Conservation (phyloP, 345 rosid species). For the Sonneratia caseolaris region DNA sequence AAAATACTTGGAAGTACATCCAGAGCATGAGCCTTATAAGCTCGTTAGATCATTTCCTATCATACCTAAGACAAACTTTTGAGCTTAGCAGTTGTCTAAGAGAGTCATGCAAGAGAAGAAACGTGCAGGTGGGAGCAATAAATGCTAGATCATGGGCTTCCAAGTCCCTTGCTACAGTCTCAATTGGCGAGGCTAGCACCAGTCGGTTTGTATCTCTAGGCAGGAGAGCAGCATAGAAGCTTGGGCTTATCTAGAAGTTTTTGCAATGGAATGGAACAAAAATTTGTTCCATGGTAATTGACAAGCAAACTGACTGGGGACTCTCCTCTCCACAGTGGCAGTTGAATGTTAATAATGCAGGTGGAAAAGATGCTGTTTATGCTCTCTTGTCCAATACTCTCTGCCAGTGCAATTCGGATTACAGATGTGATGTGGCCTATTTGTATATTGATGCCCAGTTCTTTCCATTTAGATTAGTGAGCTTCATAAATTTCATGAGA, state of each 20-base stretch:
- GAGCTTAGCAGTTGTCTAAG: conserved; percentile 44
- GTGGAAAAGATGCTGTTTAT: not conserved
- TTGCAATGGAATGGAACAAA: not conserved
- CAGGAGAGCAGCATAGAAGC: conserved; percentile 19
- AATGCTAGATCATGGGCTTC: conserved; percentile 91
- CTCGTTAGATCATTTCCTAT: conserved; percentile 52
- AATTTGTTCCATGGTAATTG: not conserved
- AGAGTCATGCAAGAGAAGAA: conserved; percentile 78
- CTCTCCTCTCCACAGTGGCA: not conserved
- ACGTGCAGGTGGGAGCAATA: conserved; percentile 84
- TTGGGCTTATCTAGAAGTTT: not conserved
- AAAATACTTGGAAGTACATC: conserved; percentile 38
- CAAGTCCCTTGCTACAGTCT: conserved; percentile 84
- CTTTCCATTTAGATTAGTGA: not conserved
- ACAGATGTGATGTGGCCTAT: not conserved
- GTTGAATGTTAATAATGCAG: conserved; percentile 1
- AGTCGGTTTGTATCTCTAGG: conserved; percentile 14
- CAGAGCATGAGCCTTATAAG: conserved; percentile 39
- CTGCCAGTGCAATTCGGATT: not conserved
- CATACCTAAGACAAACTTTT: conserved; percentile 42
- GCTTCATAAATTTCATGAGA: not conserved
- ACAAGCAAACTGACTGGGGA: not conserved
- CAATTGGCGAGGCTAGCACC: conserved; percentile 75
- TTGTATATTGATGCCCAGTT: not conserved
- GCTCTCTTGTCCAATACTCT: not conserved